Evolutionary conservation across 441 rosid genomes (phyloP).

Genomic region (Gossypium laxum): DNA sequence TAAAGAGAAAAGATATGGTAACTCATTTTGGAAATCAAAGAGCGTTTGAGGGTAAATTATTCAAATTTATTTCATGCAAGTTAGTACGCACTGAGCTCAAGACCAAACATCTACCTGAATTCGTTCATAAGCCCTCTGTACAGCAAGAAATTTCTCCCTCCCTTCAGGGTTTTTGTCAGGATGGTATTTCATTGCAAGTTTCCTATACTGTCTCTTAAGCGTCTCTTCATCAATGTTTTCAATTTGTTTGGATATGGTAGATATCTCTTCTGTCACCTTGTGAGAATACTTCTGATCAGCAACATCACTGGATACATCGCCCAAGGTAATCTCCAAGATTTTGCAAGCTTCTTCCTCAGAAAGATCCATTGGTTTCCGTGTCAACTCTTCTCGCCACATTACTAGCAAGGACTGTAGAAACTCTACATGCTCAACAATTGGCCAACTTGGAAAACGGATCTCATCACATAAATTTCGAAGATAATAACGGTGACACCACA

Average conservation of each 20-base stretch:
- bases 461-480: slow-evolving; percentile 92
- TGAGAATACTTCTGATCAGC: slow-evolving; percentile 26
- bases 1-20: slow-evolving; percentile 16
- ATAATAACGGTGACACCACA: slow-evolving; percentile 99
- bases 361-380: slow-evolving; percentile 95
- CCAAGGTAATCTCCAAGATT: slow-evolving; percentile 79
- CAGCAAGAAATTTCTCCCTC: slow-evolving; percentile 95
- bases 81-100: background rate
- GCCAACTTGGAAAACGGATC: slow-evolving; percentile 94
- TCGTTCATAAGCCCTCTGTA: slow-evolving; percentile 97
- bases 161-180: slow-evolving; percentile 99
- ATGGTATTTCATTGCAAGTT: slow-evolving; percentile 98
- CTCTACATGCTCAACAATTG: slow-evolving; percentile 96
- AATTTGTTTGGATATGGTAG: slow-evolving; percentile 68
- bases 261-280: slow-evolving; percentile 46
- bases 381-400: slow-evolving; percentile 99
- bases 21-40: background rate
- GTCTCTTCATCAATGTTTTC: slow-evolving; percentile 99
- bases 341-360: slow-evolving; percentile 98
- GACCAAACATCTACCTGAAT: slow-evolving; percentile 59
- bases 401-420: slow-evolving; percentile 87
- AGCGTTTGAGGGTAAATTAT: background rate
- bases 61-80: slow-evolving; percentile 8
- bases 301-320: slow-evolving; percentile 60
- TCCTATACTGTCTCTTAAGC: slow-evolving; percentile 95